A percentile compares a stretch with the other conserved stretches of the same genome.
phyloP scores from a whole-genome alignment of 2,329 filamentous ascomycete species.

The Sordariomycetes sp. region DNA sequence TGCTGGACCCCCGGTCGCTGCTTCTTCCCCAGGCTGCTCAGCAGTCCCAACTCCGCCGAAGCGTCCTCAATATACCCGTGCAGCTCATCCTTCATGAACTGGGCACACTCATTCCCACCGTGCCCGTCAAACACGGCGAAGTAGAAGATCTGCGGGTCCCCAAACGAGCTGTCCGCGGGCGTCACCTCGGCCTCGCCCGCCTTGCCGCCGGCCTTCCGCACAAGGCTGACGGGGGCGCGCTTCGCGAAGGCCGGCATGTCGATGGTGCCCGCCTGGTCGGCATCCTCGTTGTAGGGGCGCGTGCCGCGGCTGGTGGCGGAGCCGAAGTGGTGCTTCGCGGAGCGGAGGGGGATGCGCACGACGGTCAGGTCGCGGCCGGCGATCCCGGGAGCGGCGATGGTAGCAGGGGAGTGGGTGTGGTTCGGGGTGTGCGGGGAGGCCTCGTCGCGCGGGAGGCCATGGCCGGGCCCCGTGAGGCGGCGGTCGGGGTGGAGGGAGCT shows the following conservation, averaged over 20 bases:
- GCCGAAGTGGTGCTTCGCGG: slow-evolving; percentile 94
- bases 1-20: slow-evolving; percentile 19
- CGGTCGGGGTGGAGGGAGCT: slow-evolving; percentile 85
- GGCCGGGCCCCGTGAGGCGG: slow-evolving; percentile 52
- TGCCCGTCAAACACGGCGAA: slow-evolving; percentile 96
- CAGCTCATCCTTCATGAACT: slow-evolving; percentile 73
- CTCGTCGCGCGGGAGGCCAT: slow-evolving; percentile 77
- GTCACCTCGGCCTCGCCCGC: slow-evolving; percentile 47
- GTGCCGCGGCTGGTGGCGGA: slow-evolving; percentile 69
- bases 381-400: slow-evolving; percentile 49
- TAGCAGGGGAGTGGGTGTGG: slow-evolving; percentile 42
- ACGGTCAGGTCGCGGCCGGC: slow-evolving; percentile 72
- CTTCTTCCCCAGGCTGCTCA: slow-evolving; percentile 57
- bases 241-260: slow-evolving; percentile 89
- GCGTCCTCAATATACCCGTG: slow-evolving; percentile 84
- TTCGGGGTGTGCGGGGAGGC: slow-evolving; percentile 64
- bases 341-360: slow-evolving; percentile 85
- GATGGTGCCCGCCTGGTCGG: slow-evolving; percentile 88
- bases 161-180: slow-evolving; percentile 64
- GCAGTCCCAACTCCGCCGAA: slow-evolving; percentile 63
- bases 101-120: slow-evolving; percentile 79
- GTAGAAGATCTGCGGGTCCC: slow-evolving; percentile 95
- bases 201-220: slow-evolving; percentile 11
- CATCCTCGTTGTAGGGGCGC: slow-evolving; percentile 84
- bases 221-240: slow-evolving; percentile 56